A percentile compares a stretch with the other conserved stretches of the same genome.
phyloP scores from a whole-genome alignment of 305 asterid genomes.

The Fraxinus angustifolia region DNA sequence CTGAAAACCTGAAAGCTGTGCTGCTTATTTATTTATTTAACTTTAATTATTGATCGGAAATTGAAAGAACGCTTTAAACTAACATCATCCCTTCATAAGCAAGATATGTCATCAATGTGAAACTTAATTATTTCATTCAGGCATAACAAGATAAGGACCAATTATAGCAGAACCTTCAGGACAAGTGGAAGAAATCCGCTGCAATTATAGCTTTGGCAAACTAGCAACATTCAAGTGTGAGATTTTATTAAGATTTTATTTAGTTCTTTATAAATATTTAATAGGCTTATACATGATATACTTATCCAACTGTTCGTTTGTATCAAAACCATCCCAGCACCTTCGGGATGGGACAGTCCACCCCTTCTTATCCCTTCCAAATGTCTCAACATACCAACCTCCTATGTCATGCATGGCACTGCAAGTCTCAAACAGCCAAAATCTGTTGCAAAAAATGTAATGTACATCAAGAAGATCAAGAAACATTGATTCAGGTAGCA shows the following conservation, averaged over 20 bases:
- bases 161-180: too few relatives aligned
- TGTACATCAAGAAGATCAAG: background rate
- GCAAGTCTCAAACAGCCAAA: constrained; percentile 96
- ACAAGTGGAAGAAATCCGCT: too few relatives aligned
- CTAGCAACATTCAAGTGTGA: background rate
- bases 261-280: background rate
- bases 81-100: too few relatives aligned
- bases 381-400: constrained; percentile 95
- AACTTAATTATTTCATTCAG: too few relatives aligned
- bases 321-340: constrained; percentile 61
- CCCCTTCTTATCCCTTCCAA: constrained; percentile 69
- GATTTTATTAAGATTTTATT: background rate
- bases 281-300: constrained; percentile 8
- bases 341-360: constrained; percentile 55
- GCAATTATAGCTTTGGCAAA: too few relatives aligned
- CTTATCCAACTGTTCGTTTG: constrained; percentile 34
- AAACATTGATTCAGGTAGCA: constrained; percentile 3
- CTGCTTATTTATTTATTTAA: too few relatives aligned
- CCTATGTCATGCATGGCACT: constrained; percentile 82
- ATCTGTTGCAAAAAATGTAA: constrained; percentile 39
- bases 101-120: too few relatives aligned
- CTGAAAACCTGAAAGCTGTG: too few relatives aligned
- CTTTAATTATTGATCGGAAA: too few relatives aligned
- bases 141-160: too few relatives aligned
- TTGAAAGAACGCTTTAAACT: too few relatives aligned